These are phyloP conservation scores for Ceratobasidium papillatum DNA, from an alignment of 1,284 basidiomycete species.

Conservation along the genomic window DNA sequence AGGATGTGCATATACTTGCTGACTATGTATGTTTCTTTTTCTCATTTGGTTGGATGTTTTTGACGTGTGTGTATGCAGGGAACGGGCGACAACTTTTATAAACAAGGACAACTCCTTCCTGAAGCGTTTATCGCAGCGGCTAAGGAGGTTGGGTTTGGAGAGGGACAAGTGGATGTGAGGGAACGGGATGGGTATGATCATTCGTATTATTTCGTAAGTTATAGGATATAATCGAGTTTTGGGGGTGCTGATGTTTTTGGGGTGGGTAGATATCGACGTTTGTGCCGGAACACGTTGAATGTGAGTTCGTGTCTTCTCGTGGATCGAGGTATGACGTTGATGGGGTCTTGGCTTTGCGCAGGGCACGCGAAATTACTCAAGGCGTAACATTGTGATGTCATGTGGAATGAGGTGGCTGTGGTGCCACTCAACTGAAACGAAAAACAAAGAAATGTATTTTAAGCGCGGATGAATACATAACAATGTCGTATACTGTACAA, in stretches of 20 bases:
- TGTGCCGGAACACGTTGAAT: slow-evolving; percentile 59
- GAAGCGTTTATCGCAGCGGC: slow-evolving; percentile 87
- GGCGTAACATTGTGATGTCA: slow-evolving; percentile 53
- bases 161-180: slow-evolving; percentile 80
- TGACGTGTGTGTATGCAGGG: slow-evolving; percentile 61
- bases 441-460: not conserved
- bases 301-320: slow-evolving; percentile 49
- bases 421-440: not conserved
- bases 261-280: slow-evolving; percentile 69
- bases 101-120: slow-evolving; percentile 86
- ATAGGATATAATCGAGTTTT: not conserved
- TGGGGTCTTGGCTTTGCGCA: slow-evolving; percentile 49
- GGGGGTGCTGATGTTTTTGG: slow-evolving; percentile 14
- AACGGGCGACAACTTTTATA: slow-evolving; percentile 86
- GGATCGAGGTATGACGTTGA: slow-evolving; percentile 28
- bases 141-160: slow-evolving; percentile 73
- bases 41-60: slow-evolving; percentile 7
- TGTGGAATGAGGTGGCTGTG: not conserved
- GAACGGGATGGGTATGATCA: slow-evolving; percentile 94
- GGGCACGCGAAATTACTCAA: slow-evolving; percentile 83
- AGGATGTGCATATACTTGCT: slow-evolving; percentile 76
- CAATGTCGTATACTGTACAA: not conserved
- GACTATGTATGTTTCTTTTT: slow-evolving; percentile 68
- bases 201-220: slow-evolving; percentile 87
- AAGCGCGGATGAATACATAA: not conserved